Percentiles rank a stretch among this genome's conserved stretches.
Conservation (phyloP, 2,329 filamentous ascomycete genomes). For the Cladophialophora immunda region DNA sequence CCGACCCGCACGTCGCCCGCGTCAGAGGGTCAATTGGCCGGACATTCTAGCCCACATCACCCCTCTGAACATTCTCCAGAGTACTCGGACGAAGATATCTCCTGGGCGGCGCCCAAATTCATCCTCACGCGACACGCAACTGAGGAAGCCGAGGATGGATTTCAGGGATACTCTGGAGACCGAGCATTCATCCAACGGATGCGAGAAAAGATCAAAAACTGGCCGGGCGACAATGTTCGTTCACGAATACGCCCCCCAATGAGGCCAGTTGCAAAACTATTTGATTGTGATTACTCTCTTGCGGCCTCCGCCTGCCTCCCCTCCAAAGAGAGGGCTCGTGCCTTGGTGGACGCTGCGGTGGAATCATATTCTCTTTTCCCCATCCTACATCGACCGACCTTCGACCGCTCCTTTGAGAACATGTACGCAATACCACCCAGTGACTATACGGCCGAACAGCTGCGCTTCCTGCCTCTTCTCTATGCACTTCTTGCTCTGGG, state of each 20-base stretch:
- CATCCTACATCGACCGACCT: constrained; percentile 16
- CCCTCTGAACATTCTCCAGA: neutral
- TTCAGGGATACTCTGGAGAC: constrained; percentile 20
- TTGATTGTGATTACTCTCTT: constrained; percentile 15
- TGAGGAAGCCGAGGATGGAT: constrained; percentile 7
- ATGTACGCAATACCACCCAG: constrained; percentile 9
- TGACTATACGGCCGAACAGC: constrained; percentile 6
- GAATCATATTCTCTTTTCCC: constrained; percentile 14
- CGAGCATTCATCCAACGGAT: constrained; percentile 20
- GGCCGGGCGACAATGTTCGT: constrained; percentile 12
- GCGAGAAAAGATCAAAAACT: constrained; percentile 16
- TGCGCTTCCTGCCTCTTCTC: constrained; percentile 18
- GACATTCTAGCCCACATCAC: neutral
- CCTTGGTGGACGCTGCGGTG: constrained; percentile 16
- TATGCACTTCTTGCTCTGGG: constrained; percentile 18
- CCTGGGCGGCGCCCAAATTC: neutral
- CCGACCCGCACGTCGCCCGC: neutral
- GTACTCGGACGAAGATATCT: neutral
- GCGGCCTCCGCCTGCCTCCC: constrained; percentile 12
- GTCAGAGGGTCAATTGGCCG: neutral
- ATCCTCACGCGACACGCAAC: constrained; percentile 15
- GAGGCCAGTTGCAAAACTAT: constrained; percentile 4
- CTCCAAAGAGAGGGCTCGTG: constrained; percentile 7
- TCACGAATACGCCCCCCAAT: neutral
- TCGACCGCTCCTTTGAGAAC: constrained; percentile 10